These are phyloP conservation scores for Hygrocybe punicea DNA, from an alignment of 768 basidiomycete genomes.

Conservation along the genomic window DNA sequence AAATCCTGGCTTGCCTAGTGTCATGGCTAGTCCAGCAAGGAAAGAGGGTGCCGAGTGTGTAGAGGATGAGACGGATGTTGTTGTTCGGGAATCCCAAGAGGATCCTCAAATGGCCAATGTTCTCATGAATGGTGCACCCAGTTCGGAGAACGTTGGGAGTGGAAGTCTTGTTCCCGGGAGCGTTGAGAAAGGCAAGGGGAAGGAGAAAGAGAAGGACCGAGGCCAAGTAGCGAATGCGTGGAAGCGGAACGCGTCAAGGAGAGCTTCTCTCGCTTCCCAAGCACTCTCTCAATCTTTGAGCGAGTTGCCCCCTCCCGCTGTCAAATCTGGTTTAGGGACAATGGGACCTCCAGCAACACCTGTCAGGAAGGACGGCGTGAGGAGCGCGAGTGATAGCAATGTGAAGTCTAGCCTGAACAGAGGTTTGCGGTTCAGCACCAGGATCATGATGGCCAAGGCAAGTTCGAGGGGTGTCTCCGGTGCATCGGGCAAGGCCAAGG, in stretches of 20 bases:
- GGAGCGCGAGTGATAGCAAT: slow-evolving; percentile 40
- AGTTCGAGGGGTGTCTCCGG: slow-evolving; percentile 12
- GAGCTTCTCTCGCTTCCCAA: slow-evolving; percentile 58
- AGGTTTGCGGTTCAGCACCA: slow-evolving; percentile 28
- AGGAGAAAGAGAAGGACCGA: slow-evolving; percentile 31
- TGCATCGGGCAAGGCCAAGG: slow-evolving; percentile 9
- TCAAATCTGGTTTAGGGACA: slow-evolving; percentile 21
- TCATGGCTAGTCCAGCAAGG: slow-evolving; percentile 50
- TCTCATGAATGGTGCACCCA: neutral
- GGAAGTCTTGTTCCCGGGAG: slow-evolving; percentile 12
- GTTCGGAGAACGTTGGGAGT: slow-evolving; percentile 6
- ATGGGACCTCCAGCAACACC: slow-evolving; percentile 54
- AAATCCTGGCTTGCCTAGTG: slow-evolving; percentile 45
- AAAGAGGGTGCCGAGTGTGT: too few species aligned
- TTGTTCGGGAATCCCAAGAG: neutral
- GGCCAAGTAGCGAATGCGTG: slow-evolving; percentile 16
- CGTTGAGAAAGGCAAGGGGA: slow-evolving; percentile 35
- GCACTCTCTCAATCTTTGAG: slow-evolving; percentile 61
- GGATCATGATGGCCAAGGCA: slow-evolving; percentile 25
- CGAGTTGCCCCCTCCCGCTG: slow-evolving; percentile 36
- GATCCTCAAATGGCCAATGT: neutral
- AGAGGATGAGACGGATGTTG: slow-evolving; percentile 17
- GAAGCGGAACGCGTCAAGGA: slow-evolving; percentile 43
- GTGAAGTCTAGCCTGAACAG: neutral
- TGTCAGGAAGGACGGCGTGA: slow-evolving; percentile 28